Conservation (phyloP, 352 stramenopile genomes). For the Phytophthora melonis region DNA sequence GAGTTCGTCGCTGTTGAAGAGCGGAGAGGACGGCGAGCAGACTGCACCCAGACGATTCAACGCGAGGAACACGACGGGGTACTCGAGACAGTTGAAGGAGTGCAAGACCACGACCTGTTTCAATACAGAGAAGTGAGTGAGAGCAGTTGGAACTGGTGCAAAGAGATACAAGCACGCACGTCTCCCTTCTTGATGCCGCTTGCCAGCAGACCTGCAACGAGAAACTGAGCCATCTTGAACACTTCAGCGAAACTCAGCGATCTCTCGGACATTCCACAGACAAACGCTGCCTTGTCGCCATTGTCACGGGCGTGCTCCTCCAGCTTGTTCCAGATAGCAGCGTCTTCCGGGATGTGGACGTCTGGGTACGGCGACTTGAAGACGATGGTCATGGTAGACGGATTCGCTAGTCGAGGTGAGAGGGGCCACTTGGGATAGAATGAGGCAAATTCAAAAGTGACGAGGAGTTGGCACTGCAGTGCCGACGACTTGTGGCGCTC, state of each 20-base stretch:
- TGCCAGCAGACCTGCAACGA: conserved; percentile 42
- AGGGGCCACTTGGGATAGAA: neutral
- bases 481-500: neutral
- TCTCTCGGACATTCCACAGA: conserved; percentile 51
- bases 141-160: too few relatives aligned
- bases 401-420: conserved; percentile 8
- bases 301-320: conserved; percentile 43
- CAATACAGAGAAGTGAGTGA: neutral
- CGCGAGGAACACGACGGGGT: conserved; percentile 52
- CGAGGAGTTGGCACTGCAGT: neutral
- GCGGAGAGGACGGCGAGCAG: conserved; percentile 48
- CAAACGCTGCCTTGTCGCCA: conserved; percentile 40
- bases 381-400: conserved; percentile 40
- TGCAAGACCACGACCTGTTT: conserved; percentile 53
- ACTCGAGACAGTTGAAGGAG: conserved; percentile 69
- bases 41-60: conserved; percentile 51
- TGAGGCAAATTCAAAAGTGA: conserved; percentile 36
- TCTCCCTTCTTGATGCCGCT: conserved; percentile 55
- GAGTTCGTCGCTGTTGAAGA: conserved; percentile 52
- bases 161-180: conserved; percentile 32
- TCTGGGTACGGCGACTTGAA: conserved; percentile 49
- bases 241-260: conserved; percentile 46
- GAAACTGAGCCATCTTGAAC: conserved; percentile 25
- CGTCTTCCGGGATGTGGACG: conserved; percentile 40
- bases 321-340: conserved; percentile 53